Evolutionary conservation across 192 early-diverging fungal genomes (phyloP).

Genomic region (Irineochytrium annulatum): DNA sequence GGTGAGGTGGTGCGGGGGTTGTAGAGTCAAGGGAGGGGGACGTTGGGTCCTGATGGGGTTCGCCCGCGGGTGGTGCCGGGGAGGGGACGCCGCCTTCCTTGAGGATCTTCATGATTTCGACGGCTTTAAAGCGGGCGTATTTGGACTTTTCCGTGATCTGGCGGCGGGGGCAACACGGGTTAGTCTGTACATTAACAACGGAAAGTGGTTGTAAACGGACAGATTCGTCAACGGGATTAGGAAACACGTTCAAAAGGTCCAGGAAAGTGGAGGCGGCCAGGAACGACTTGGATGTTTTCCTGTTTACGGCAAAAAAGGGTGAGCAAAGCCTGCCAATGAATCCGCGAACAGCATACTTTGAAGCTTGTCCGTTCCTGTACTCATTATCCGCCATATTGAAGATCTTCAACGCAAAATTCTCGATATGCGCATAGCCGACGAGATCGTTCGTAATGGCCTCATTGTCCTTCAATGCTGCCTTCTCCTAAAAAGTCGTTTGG

Average conservation of each 20-base stretch:
- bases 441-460: conserved; percentile 73
- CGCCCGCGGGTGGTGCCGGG: conserved; percentile 36
- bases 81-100: conserved; percentile 74
- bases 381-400: conserved; percentile 90
- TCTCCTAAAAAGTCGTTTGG: conserved; percentile 50
- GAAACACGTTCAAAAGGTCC: conserved; percentile 81
- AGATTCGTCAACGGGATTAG: conserved; percentile 52
- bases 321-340: neutral
- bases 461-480: conserved; percentile 55
- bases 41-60: conserved; percentile 7
- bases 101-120: conserved; percentile 87
- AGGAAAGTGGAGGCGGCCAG: conserved; percentile 86
- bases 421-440: conserved; percentile 74
- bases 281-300: conserved; percentile 80
- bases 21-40: neutral
- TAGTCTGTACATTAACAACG: no score
- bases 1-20: neutral
- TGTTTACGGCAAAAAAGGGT: conserved; percentile 22
- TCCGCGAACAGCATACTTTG: conserved; percentile 58
- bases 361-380: conserved; percentile 73
- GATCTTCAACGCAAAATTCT: conserved; percentile 85
- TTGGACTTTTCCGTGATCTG: conserved; percentile 88
- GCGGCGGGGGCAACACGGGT: no score
- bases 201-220: no score
- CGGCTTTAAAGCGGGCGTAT: conserved; percentile 94